Conservation (phyloP, 495 filamentous ascomycete genomes). For the Podospora conica region DNA sequence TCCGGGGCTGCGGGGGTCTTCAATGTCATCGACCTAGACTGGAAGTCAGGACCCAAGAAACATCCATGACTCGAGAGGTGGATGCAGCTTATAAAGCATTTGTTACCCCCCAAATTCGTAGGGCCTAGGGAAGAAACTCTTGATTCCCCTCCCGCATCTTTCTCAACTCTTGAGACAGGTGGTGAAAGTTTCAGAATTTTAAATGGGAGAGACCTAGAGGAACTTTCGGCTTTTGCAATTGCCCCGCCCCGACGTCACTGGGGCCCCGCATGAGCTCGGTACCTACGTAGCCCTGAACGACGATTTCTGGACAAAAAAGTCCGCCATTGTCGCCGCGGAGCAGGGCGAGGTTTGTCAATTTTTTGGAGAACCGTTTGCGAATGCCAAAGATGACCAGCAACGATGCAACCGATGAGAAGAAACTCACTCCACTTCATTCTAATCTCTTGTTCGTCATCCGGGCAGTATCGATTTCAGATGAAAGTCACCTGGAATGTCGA, state of each 20-base stretch:
- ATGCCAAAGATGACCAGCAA: background rate
- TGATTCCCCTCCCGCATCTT: fast-evolving
- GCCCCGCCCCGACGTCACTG: background rate
- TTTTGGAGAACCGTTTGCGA: background rate
- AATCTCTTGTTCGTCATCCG: background rate
- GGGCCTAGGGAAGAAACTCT: background rate
- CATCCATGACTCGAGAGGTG: background rate
- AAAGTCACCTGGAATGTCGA: too few relatives aligned
- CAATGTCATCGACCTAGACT: too few relatives aligned
- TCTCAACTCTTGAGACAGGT: background rate
- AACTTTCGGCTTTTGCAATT: background rate
- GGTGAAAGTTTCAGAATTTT: background rate
- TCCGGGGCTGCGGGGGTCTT: too few relatives aligned
- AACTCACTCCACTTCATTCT: background rate
- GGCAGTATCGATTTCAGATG: background rate
- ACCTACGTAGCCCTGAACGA: too few relatives aligned
- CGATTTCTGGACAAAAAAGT: background rate
- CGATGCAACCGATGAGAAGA: background rate
- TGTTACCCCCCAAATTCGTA: background rate
- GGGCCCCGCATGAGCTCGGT: background rate
- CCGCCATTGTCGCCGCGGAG: background rate
- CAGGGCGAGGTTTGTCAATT: background rate
- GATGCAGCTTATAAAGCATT: background rate
- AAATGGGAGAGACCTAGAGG: background rate
- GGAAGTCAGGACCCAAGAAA: background rate